These are phyloP conservation scores for Prunella vulgaris DNA, from an alignment of 257 asterid genomes.

Conservation along the genomic window DNA sequence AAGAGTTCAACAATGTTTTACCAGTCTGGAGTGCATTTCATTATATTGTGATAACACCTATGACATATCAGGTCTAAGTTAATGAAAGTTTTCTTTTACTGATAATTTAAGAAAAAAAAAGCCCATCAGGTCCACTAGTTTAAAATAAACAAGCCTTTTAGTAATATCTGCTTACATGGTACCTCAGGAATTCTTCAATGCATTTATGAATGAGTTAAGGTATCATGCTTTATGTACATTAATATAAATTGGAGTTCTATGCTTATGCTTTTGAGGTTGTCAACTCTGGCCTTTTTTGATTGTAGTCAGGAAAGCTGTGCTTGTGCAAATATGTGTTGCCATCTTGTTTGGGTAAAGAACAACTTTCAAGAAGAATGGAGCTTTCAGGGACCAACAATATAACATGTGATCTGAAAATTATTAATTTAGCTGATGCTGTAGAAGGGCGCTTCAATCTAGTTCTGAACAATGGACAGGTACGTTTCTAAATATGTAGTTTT, in stretches of 20 bases:
- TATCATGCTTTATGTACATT: background rate
- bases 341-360: conserved; percentile 36
- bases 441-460: conserved; percentile 68
- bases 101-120: too few relatives aligned
- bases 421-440: conserved; percentile 80
- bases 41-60: background rate
- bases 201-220: background rate
- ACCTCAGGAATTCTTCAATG: background rate
- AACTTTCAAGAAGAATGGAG: conserved; percentile 26
- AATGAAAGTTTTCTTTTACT: too few relatives aligned
- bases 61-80: too few relatives aligned
- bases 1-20: conserved; percentile 12
- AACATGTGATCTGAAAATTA: conserved; percentile 43
- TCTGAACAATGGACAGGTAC: conserved; percentile 70
- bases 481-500: background rate
- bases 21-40: background rate
- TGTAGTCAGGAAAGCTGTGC: conserved; percentile 87
- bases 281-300: conserved; percentile 17
- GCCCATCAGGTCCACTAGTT: background rate
- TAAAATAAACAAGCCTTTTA: conserved; percentile 2
- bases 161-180: background rate
- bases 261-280: conserved; percentile 20
- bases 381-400: conserved; percentile 27
- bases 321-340: conserved; percentile 78
- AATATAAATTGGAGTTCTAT: conserved; percentile 5